Percentiles rank a stretch among this genome's conserved stretches.
Conservation (phyloP, 2,329 filamentous ascomycete genomes). For the Aureobasidium lini region DNA sequence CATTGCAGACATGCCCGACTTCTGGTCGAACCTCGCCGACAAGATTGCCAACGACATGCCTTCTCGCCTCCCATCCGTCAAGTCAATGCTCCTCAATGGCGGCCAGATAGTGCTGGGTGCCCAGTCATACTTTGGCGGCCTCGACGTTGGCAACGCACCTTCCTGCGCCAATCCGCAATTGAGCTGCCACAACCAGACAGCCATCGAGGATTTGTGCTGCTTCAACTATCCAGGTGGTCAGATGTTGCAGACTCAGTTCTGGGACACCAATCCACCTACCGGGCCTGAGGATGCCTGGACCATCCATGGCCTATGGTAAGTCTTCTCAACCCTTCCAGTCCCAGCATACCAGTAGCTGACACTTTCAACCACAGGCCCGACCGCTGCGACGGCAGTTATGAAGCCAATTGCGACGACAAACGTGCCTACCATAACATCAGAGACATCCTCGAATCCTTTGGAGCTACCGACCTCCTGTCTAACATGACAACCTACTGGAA, state of each 20-base stretch:
- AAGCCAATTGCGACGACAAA: conserved; percentile 55
- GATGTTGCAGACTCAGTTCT: conserved; percentile 69
- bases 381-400: conserved; percentile 61
- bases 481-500: conserved; percentile 70
- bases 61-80: neutral
- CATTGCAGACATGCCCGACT: neutral
- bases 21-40: conserved; percentile 13
- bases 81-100: conserved; percentile 3
- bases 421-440: conserved; percentile 60
- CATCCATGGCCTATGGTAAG: conserved; percentile 59
- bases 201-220: conserved; percentile 61
- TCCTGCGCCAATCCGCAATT: conserved; percentile 39
- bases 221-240: conserved; percentile 67
- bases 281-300: conserved; percentile 67
- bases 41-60: neutral
- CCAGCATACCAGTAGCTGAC: neutral
- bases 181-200: conserved; percentile 58
- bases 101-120: conserved; percentile 6
- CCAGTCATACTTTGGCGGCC: neutral
- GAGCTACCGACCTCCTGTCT: conserved; percentile 49
- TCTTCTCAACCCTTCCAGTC: neutral
- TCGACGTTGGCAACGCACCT: conserved; percentile 8
- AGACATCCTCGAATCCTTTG: conserved; percentile 50
- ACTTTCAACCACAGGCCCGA: conserved; percentile 32
- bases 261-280: conserved; percentile 59